phyloP scores from a whole-genome alignment of 2,329 filamentous ascomycete genomes.

The Lomentospora prolificans region DNA sequence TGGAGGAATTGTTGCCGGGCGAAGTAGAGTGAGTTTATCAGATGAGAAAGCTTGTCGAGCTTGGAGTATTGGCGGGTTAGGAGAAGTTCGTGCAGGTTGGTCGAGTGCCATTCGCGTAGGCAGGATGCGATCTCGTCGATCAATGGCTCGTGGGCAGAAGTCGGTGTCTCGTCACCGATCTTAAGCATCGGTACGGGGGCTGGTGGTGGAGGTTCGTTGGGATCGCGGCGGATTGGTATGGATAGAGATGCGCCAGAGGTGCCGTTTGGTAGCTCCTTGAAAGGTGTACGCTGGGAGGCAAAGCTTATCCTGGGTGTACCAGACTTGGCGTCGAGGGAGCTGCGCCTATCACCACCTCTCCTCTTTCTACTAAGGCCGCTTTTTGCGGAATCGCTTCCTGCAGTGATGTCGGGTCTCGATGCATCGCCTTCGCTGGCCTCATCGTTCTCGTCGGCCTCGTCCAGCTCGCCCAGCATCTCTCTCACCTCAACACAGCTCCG shows the following conservation, averaged over 20 bases:
- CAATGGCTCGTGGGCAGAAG: constrained; percentile 76
- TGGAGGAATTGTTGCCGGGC: constrained; percentile 85
- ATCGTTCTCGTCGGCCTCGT: constrained; percentile 38
- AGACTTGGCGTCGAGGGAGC: neutral
- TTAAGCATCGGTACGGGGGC: constrained; percentile 96
- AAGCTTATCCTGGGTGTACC: constrained; percentile 9
- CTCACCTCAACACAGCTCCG: constrained; percentile 89
- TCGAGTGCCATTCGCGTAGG: constrained; percentile 95
- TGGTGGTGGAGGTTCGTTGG: constrained; percentile 63
- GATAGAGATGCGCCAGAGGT: constrained; percentile 30
- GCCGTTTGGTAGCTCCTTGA: constrained; percentile 28
- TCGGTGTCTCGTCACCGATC: constrained; percentile 93
- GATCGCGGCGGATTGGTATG: constrained; percentile 46
- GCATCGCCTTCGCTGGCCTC: constrained; percentile 23
- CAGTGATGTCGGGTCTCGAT: constrained; percentile 12
- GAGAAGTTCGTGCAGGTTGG: constrained; percentile 85
- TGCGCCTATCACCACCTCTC: constrained; percentile 12
- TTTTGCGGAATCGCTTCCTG: constrained; percentile 39
- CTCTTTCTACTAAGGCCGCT: constrained; percentile 36
- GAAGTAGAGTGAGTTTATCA: constrained; percentile 76
- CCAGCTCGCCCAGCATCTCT: constrained; percentile 74
- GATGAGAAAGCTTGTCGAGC: constrained; percentile 68
- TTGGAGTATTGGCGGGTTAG: constrained; percentile 71
- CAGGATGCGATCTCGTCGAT: constrained; percentile 98
- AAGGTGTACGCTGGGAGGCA: constrained; percentile 12